Evolutionary conservation across 2,329 filamentous ascomycete species (phyloP).

Genomic region (Zarea fungicola): DNA sequence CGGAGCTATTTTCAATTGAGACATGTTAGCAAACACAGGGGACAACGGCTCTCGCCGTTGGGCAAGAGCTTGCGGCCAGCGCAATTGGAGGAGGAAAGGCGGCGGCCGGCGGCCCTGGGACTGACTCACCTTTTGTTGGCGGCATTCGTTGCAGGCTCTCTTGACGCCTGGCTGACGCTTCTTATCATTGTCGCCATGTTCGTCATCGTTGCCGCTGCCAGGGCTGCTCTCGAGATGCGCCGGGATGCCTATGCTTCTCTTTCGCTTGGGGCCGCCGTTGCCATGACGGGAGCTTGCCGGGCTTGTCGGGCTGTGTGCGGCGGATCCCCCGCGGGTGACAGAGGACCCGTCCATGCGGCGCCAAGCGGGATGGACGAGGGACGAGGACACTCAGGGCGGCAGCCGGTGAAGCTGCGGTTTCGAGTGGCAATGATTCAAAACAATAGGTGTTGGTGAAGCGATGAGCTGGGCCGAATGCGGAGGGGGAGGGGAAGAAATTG

Average conservation of each 20-base stretch:
- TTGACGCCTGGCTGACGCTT: conserved; percentile 66
- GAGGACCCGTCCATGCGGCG: conserved; percentile 45
- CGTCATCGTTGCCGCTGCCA: conserved; percentile 54
- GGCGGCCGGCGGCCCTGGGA: too few species aligned
- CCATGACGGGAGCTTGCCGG: conserved; percentile 49
- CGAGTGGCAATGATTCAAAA: conserved; percentile 19
- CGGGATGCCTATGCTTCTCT: conserved; percentile 48
- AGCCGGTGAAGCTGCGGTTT: conserved; percentile 3
- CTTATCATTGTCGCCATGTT: conserved; percentile 50
- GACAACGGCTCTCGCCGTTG: background rate
- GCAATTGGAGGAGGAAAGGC: background rate
- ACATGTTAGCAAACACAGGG: conserved; percentile 1
- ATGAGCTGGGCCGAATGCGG: conserved; percentile 27
- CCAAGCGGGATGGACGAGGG: conserved; percentile 17
- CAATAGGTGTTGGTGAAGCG: conserved; percentile 16
- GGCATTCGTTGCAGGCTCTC: conserved; percentile 78
- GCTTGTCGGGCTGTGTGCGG: conserved; percentile 51
- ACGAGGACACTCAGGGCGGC: conserved; percentile 14
- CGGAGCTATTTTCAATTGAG: conserved; percentile 51
- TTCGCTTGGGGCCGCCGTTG: conserved; percentile 50
- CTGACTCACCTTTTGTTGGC: conserved; percentile 72
- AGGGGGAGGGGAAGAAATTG: conserved; percentile 18
- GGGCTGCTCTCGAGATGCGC: conserved; percentile 54
- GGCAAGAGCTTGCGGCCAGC: background rate
- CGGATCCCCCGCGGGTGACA: conserved; percentile 38